Evolutionary conservation across 2,329 filamentous ascomycete genomes (phyloP).

Genomic region (Colletotrichum australisinense): DNA sequence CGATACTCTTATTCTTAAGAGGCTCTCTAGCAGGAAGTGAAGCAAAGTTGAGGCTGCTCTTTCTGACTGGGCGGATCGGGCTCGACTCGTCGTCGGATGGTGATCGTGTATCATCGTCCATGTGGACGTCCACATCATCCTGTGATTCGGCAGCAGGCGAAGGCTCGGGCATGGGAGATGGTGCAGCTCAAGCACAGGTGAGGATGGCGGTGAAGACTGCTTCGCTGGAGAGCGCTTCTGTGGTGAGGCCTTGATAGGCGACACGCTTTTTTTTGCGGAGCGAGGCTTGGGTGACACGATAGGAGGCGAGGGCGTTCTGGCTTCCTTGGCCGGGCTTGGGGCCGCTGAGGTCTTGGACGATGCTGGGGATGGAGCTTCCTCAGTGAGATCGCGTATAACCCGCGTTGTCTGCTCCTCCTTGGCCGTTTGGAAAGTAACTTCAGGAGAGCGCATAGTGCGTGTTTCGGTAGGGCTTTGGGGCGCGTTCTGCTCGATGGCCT

Average conservation of each 20-base stretch:
- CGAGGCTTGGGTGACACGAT: conserved; percentile 36
- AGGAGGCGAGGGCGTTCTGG: conserved; percentile 9
- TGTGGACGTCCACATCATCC: conserved; percentile 41
- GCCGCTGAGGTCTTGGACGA: conserved; percentile 20
- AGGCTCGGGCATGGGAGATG: conserved; percentile 15
- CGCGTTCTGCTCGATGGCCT: conserved; percentile 24
- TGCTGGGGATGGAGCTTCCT: conserved; percentile 27
- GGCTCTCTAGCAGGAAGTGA: conserved; percentile 92
- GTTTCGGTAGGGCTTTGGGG: conserved; percentile 37
- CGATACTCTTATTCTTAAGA: conserved; percentile 86
- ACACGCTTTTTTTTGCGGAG: conserved; percentile 39
- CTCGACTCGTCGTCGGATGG: conserved; percentile 76
- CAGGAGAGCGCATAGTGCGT: conserved; percentile 42
- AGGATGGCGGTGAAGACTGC: conserved; percentile 34
- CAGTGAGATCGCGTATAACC: conserved; percentile 34
- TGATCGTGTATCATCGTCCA: conserved; percentile 63
- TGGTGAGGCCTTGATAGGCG: conserved; percentile 38
- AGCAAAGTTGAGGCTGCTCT: conserved; percentile 95
- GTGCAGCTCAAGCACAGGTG: conserved; percentile 5
- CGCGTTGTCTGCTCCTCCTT: conserved; percentile 56
- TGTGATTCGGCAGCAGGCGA: conserved; percentile 15
- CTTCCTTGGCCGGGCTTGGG: conserved; percentile 36
- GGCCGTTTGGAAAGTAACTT: conserved; percentile 55
- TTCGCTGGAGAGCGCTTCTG: conserved; percentile 39
- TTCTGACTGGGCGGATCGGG: conserved; percentile 81